Base-by-base conservation (phyloP, 2,329 filamentous ascomycete genomes). In the Fusarium solani-melongenae region DNA sequence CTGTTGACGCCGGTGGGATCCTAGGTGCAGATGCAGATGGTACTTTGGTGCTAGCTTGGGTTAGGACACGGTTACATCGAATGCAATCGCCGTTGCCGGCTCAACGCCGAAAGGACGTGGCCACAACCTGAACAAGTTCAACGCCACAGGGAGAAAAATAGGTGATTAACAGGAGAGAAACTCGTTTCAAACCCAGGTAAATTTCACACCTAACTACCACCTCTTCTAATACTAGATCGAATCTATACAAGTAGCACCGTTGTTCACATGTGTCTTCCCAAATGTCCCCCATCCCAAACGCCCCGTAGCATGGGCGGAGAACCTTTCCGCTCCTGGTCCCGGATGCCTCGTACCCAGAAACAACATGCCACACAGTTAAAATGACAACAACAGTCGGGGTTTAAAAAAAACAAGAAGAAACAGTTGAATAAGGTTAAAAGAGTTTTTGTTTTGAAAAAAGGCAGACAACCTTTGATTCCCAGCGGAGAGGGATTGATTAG, bases 251-350 rank as follows among this genome's bases (percentile, higher is more conserved):
- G 66, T 72, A 67, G 75, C 76, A 78, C 76, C 76, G 65, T 51
- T 78, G 69, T 70, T 77, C 76, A 77, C 76, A 78, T 77, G 66
- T 78, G 71, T 78, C 76, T 77, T 78, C 76, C 76, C 68, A 76
- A 78, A 70, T 64, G 57, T 55, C 69, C 74, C 70, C 76, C 72
- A 70, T 68, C 67, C 76, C 70, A 75, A 78, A 78, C 76, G 76
- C 76, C 76, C 76, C 73, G 76, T 78, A 78, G 71, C 76, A 78
- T 78, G 73, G 65, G 73, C 71, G 71, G 67, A 78, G 74, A 74
- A 75, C 68, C 71, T 66, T 73, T 74, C 72, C 72, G 71, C 76
- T 62, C 67, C 67, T 73, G 66, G 69, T 75, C 76, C 73, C 69
- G 74, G 66, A 78, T 78, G 74, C 71, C 76, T 76, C 74, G 31